These are phyloP conservation scores for Diospyros kaki DNA, from an alignment of 148 eudicot species.

Conservation along the genomic window DNA sequence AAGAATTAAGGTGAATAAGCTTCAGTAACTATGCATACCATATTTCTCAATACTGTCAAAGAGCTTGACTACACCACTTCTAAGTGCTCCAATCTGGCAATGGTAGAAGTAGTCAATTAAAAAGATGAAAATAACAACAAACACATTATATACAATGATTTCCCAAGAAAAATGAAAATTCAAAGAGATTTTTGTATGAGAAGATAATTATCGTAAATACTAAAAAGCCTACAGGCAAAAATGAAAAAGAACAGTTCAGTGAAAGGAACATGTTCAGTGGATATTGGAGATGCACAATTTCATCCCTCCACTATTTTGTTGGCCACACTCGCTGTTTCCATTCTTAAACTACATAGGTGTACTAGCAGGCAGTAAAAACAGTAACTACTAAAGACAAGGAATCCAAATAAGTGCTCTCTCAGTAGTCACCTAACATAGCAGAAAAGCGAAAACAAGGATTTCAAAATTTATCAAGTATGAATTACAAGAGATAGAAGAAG, in stretches of 20 bases:
- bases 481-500: too few relatives aligned
- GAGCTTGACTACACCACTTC: constrained; percentile 73
- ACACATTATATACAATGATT: neutral
- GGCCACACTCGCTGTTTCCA: neutral
- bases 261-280: neutral
- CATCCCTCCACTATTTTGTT: neutral
- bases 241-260: neutral
- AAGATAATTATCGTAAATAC: neutral
- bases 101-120: constrained; percentile 1
- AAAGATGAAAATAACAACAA: neutral
- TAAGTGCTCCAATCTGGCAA: constrained; percentile 68
- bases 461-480: too few relatives aligned
- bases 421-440: too few relatives aligned
- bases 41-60: constrained; percentile 84
- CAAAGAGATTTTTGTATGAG: neutral
- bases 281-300: neutral
- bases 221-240: neutral
- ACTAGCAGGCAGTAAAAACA: too few relatives aligned
- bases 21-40: constrained; percentile 42
- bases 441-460: too few relatives aligned
- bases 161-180: neutral
- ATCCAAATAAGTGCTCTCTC: too few relatives aligned
- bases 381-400: too few relatives aligned
- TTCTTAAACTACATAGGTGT: neutral
- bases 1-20: neutral